Evolutionary conservation across 345 rosid species (phyloP), one percentile per base, ranked within the genome.

Genomic region (Microcos paniculata): DNA sequence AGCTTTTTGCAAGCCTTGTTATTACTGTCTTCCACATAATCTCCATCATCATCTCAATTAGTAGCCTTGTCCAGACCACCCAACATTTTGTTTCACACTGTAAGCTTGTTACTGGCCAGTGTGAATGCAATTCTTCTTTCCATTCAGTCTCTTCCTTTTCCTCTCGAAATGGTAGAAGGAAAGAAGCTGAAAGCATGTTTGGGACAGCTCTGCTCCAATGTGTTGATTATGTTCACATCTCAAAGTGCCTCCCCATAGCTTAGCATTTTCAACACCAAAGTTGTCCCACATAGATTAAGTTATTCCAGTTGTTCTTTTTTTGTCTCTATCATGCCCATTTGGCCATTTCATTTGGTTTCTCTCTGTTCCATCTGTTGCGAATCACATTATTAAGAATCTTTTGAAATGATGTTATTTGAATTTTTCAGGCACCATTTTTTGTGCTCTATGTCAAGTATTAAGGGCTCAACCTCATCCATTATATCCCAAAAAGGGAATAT

Each of bases 41-140:
- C 26, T 24, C n/a, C 56, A 8, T 46, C 56, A 67, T 8, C 52
- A 43, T 66, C 53, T 45, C 23, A 3, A 35, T 43, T 13, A 23
- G 31, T 23, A 42, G 52, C 52, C 6, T 3, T 65, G 70, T 56
- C 71, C 35, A 49, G 28, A 69, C 59, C 43, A 69, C 26, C 73
- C 73, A 69, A 49, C 73, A 49, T 49, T 30, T 30, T 31, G 73
- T 49, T 69, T 49, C 42, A 49, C 73, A 11, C 43, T 48, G 24
- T 46, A 10, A 16, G 23, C 40, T 16, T 46, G 56, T 45, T 46
- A 46, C 23, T 11, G 4, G 24, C 13, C 2, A 10, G 42, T 68
- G 72, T 68, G 72, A 26, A 46, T 4, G 6, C 33, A 13, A 14
- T 28, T 28, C 21, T 6, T 11, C 5, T 46, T 0, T 24, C 6